phyloP scores from a whole-genome alignment of 2,329 filamentous ascomycete species.

The Periconia sp. region DNA sequence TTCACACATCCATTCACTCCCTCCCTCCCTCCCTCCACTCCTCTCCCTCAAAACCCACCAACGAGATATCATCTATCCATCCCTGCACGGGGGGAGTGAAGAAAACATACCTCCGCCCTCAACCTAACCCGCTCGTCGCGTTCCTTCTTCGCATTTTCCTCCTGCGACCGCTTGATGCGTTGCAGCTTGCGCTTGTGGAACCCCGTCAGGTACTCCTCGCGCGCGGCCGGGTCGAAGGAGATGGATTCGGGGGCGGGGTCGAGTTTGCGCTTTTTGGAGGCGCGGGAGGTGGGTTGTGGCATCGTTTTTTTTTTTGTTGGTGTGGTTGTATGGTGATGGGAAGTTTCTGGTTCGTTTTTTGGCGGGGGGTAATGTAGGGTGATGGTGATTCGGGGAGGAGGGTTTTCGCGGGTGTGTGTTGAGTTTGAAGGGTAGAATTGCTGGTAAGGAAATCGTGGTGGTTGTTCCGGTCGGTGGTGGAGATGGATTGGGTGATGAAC shows the following conservation, averaged over 20 bases:
- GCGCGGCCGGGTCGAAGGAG: slow-evolving; percentile 76
- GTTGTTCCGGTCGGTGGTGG: background rate
- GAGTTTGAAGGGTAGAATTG: no score
- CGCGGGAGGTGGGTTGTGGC: slow-evolving; percentile 18
- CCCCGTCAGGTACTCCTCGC: slow-evolving; percentile 86
- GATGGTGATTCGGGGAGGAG: no score
- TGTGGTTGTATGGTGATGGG: background rate
- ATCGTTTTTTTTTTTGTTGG: background rate
- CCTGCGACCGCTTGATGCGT: slow-evolving; percentile 81
- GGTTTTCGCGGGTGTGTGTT: no score
- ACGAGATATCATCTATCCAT: no score
- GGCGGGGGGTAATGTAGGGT: background rate
- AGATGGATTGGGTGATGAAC: background rate
- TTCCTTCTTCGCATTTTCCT: slow-evolving; percentile 74
- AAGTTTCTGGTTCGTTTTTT: background rate
- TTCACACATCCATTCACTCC: no score
- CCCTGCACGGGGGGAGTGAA: background rate
- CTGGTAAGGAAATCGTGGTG: no score
- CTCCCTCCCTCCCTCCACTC: background rate
- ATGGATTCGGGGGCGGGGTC: slow-evolving; percentile 71
- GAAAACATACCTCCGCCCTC: slow-evolving; percentile 69
- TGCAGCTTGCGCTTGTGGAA: slow-evolving; percentile 96
- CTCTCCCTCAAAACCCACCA: background rate
- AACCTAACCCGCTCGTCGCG: slow-evolving; percentile 74
- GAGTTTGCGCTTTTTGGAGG: slow-evolving; percentile 50